A percentile compares a stretch with the other conserved stretches of the same genome.
Evolutionary conservation across 305 asterid species (phyloP).

Genomic region (Striga hermonthica): DNA sequence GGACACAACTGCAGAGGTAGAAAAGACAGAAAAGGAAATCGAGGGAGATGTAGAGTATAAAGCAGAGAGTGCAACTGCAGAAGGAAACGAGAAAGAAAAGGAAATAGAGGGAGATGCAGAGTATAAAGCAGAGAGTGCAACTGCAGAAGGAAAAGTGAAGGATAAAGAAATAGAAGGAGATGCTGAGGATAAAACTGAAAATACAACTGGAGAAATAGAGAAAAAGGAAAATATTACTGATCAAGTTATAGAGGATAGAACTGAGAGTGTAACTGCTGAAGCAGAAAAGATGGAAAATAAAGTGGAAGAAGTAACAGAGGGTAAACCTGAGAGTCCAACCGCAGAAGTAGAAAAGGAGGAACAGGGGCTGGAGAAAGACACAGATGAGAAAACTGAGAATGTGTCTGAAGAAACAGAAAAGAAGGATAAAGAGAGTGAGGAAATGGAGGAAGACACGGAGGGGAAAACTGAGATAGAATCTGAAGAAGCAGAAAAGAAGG

Average conservation of each 20-base stretch:
- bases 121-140: constrained; percentile 26
- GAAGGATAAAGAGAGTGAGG: neutral
- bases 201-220: constrained; percentile 27
- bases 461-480: neutral
- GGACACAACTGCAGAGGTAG: constrained; percentile 13
- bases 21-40: constrained; percentile 29
- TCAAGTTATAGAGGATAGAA: constrained; percentile 25
- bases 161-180: constrained; percentile 28
- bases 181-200: constrained; percentile 28
- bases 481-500: constrained; percentile 5
- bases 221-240: constrained; percentile 20
- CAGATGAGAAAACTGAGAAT: neutral
- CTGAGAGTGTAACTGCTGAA: constrained; percentile 24
- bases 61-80: constrained; percentile 29
- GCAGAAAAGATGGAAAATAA: neutral
- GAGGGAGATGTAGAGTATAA: constrained; percentile 28
- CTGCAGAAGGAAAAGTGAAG: constrained; percentile 31
- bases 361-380: neutral
- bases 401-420: neutral
- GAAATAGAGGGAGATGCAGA: constrained; percentile 27
- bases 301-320: neutral
- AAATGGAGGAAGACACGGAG: neutral
- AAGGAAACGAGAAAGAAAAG: constrained; percentile 30
- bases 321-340: neutral
- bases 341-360: neutral